phyloP scores from a whole-genome alignment of 352 stramenopile genomes.

The Phytophthora pini region DNA sequence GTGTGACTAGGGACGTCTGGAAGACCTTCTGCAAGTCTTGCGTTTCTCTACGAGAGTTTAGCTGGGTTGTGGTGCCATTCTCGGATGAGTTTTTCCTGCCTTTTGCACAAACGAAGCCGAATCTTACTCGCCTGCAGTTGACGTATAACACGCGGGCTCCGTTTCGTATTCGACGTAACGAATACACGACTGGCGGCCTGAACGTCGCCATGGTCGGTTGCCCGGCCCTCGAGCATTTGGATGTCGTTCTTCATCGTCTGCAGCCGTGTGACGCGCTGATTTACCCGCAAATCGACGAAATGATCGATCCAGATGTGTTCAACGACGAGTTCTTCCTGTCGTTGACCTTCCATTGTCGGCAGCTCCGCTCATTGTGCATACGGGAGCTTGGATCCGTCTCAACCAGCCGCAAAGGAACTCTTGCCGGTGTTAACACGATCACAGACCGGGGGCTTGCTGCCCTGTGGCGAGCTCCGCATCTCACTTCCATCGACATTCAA shows the following conservation, averaged over 20 bases:
- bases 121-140: slow-evolving; percentile 51
- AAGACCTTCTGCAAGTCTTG: slow-evolving; percentile 52
- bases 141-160: slow-evolving; percentile 59
- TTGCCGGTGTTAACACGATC: slow-evolving; percentile 37
- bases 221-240: slow-evolving; percentile 41
- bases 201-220: slow-evolving; percentile 43
- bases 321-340: slow-evolving; percentile 48
- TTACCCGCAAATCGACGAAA: slow-evolving; percentile 66
- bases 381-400: slow-evolving; percentile 37
- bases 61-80: slow-evolving; percentile 74
- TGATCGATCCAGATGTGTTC: slow-evolving; percentile 61
- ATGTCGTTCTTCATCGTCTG: slow-evolving; percentile 56
- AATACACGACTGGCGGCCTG: slow-evolving; percentile 54
- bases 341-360: slow-evolving; percentile 31
- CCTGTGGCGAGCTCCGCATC: slow-evolving; percentile 23
- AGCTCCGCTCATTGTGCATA: slow-evolving; percentile 42
- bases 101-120: slow-evolving; percentile 51
- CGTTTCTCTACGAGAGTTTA: slow-evolving; percentile 56
- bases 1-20: slow-evolving; percentile 45
- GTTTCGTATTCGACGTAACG: slow-evolving; percentile 55
- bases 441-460: slow-evolving; percentile 42
- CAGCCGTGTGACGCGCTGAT: slow-evolving; percentile 54
- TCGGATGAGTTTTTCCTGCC: slow-evolving; percentile 70
- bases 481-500: slow-evolving; percentile 45
- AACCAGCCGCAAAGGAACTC: slow-evolving; percentile 26